Evolutionary conservation across 1,284 basidiomycete species (phyloP).

Genomic region (Rhodotorula sp.): DNA sequence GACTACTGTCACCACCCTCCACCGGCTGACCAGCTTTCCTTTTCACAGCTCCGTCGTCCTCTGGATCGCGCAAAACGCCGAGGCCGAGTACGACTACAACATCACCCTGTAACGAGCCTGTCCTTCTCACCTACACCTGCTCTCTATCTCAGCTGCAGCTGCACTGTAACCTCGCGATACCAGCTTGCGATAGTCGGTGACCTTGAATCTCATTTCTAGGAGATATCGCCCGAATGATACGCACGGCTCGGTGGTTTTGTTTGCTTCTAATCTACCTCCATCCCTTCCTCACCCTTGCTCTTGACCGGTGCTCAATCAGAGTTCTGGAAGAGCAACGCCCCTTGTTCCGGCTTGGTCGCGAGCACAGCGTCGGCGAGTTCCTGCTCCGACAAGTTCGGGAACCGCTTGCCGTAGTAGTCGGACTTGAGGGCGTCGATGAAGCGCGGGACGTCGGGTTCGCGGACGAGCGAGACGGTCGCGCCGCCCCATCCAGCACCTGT

Average conservation of each 20-base stretch:
- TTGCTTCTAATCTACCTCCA: not conserved
- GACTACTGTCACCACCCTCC: not conserved
- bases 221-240: no score
- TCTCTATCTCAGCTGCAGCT: not conserved
- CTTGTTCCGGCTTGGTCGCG: conserved; percentile 77
- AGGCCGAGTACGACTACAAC: conserved; percentile 83
- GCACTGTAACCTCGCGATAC: no score
- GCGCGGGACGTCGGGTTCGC: conserved; percentile 62
- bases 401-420: conserved; percentile 59
- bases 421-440: conserved; percentile 66
- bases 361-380: conserved; percentile 69
- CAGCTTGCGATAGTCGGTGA: no score
- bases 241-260: no score
- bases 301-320: not conserved
- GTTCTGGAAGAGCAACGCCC: conserved; percentile 54
- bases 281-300: not conserved
- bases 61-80: conserved; percentile 79
- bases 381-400: conserved; percentile 62
- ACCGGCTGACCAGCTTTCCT: no score
- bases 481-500: conserved; percentile 87
- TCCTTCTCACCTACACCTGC: no score
- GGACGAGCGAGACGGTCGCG: conserved; percentile 77
- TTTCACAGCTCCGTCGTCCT: conserved; percentile 65
- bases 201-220: no score
- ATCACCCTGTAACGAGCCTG: conserved; percentile 60